phyloP scores from a whole-genome alignment of 2,329 filamentous ascomycete genomes.

The Phyllosticta citribraziliensis region DNA sequence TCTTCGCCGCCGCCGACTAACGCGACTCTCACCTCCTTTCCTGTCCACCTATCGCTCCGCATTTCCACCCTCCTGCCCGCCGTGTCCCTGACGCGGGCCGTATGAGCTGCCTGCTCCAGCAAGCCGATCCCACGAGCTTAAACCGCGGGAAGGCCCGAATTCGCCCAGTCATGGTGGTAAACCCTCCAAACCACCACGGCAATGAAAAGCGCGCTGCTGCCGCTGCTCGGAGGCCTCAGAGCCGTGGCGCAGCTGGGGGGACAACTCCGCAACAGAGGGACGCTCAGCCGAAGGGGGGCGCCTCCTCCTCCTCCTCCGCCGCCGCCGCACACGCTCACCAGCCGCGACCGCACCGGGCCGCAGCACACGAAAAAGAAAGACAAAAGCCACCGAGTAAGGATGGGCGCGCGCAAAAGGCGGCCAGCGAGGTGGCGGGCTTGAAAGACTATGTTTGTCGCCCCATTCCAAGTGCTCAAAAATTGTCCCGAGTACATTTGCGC shows the following conservation, averaged over 20 bases:
- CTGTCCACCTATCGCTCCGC: not conserved
- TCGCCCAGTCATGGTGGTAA: constrained; percentile 5
- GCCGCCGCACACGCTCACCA: constrained; percentile 1
- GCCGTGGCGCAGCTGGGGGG: not conserved
- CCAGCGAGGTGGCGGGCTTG: constrained; percentile 63
- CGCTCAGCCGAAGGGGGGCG: not conserved
- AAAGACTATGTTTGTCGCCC: constrained; percentile 62
- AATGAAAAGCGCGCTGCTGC: constrained; percentile 7
- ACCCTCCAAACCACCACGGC: constrained; percentile 6
- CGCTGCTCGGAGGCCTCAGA: constrained; percentile 6
- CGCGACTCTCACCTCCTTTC: not conserved
- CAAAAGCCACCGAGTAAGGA: constrained; percentile 45
- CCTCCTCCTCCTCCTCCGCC: not conserved
- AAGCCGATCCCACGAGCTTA: not conserved
- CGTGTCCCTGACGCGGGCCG: not conserved
- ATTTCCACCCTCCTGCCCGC: not conserved
- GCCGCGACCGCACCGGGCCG: constrained; percentile 1
- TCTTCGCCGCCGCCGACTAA: constrained; percentile 2
- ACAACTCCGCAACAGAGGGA: not conserved
- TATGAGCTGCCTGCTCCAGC: not conserved
- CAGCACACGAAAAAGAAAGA: constrained; percentile 5
- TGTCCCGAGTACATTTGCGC: not conserved
- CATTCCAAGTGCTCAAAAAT: not conserved
- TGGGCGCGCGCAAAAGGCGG: constrained; percentile 54
- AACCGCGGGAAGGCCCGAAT: not conserved